A percentile compares a stretch with the other conserved stretches of the same genome.
These are phyloP conservation scores for Aspergillus sp. DNA, from an alignment of 2,329 filamentous ascomycete species.

Conservation along the genomic window DNA sequence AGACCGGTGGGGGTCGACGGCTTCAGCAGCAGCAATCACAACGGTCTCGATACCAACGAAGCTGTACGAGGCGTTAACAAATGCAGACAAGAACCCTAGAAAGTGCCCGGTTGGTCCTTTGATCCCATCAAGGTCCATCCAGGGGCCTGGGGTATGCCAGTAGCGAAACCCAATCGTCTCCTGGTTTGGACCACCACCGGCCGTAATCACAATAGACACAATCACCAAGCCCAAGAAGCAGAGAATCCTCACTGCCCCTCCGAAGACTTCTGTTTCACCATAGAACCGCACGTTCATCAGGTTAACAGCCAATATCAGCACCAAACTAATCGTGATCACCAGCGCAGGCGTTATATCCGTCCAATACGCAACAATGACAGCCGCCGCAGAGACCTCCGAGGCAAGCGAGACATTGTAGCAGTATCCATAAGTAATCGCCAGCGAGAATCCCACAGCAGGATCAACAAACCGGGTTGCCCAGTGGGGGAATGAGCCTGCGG, in stretches of 20 bases:
- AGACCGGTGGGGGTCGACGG: neutral
- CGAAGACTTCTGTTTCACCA: neutral
- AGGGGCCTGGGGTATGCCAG: neutral
- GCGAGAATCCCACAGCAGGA: neutral
- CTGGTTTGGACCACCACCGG: neutral
- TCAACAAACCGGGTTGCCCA: neutral
- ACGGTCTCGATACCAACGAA: neutral
- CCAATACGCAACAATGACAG: neutral
- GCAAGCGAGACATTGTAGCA: neutral
- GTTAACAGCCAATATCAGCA: neutral
- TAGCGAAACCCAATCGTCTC: neutral
- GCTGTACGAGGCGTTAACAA: neutral
- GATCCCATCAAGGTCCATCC: neutral
- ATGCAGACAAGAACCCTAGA: neutral
- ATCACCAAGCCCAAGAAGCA: neutral
- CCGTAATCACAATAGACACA: neutral
- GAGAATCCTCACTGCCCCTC: neutral
- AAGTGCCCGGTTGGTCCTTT: neutral
- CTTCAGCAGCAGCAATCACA: neutral
- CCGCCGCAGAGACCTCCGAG: neutral
- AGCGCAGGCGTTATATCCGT: neutral
- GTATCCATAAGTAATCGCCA: neutral
- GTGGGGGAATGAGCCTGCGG: conserved; percentile 61
- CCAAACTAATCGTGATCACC: neutral
- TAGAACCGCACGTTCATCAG: neutral